A percentile compares a stretch with the other conserved stretches of the same genome.
These are phyloP conservation scores for Phialemoniopsis sp. DNA, from an alignment of 2,329 filamentous ascomycete species.

Conservation along the genomic window DNA sequence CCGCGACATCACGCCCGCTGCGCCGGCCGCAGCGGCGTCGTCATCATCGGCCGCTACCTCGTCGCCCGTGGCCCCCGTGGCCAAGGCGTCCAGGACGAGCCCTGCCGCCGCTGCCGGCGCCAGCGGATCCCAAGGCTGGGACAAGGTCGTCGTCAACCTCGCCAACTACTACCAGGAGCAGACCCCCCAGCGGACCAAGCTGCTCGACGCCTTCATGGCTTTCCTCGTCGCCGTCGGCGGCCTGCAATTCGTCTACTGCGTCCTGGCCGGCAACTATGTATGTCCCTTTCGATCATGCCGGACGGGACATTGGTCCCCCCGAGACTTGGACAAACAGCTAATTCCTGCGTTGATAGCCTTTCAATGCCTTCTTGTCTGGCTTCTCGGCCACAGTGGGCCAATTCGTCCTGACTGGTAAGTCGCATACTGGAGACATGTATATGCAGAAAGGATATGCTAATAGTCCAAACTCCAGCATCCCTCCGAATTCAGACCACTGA, in stretches of 20 bases:
- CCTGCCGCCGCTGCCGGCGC: background rate
- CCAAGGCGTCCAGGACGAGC: slow-evolving; percentile 1
- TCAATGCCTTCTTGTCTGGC: slow-evolving; percentile 96
- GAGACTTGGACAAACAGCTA: background rate
- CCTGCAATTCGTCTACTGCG: slow-evolving; percentile 92
- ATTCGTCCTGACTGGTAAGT: slow-evolving; percentile 87
- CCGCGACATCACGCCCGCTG: slow-evolving; percentile 1
- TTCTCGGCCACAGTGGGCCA: slow-evolving; percentile 94
- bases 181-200: slow-evolving; percentile 87
- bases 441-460: background rate
- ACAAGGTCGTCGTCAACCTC: slow-evolving; percentile 64
- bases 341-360: slow-evolving; percentile 59
- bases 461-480: slow-evolving; percentile 43
- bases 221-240: slow-evolving; percentile 82
- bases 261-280: slow-evolving; percentile 92
- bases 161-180: slow-evolving; percentile 73
- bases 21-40: background rate
- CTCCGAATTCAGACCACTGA: slow-evolving; percentile 89
- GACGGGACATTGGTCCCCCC: background rate
- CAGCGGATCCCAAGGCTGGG: slow-evolving; percentile 27
- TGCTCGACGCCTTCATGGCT: slow-evolving; percentile 85
- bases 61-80: background rate
- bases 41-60: background rate
- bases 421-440: slow-evolving; percentile 3
- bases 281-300: slow-evolving; percentile 27